phyloP scores from a whole-genome alignment of 345 rosid species.

The Sapria himalayana region DNA sequence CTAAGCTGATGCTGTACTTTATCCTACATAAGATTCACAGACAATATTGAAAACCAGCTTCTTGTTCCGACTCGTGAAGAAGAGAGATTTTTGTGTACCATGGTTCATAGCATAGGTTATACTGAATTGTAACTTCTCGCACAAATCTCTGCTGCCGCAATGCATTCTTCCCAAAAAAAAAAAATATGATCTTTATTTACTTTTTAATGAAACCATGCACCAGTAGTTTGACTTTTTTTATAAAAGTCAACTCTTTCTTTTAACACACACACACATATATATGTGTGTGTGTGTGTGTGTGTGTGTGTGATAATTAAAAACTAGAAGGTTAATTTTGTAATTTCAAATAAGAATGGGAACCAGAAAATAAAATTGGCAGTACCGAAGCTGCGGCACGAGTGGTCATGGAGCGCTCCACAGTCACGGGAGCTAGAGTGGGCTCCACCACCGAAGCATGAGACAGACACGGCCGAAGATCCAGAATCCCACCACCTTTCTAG shows the following conservation, averaged over 20 bases:
- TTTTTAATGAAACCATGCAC: too few relatives aligned
- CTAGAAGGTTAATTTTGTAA: too few relatives aligned
- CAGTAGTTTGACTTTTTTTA: too few relatives aligned
- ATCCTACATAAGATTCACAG: constrained; percentile 47
- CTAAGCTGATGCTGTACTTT: constrained; percentile 85
- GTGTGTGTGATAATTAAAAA: too few relatives aligned
- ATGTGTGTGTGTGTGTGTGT: too few relatives aligned
- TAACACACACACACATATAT: too few relatives aligned
- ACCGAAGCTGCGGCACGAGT: constrained; percentile 99
- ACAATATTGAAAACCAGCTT: too few relatives aligned
- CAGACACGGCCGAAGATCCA: constrained; percentile 90
- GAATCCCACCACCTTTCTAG: constrained; percentile 94
- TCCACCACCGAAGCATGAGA: constrained; percentile 86
- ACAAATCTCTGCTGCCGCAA: constrained; percentile 92
- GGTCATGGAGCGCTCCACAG: constrained; percentile 97
- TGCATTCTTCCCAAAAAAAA: constrained; percentile 79
- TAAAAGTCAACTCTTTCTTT: too few relatives aligned
- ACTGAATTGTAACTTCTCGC: constrained; percentile 94
- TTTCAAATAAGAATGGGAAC: too few relatives aligned
- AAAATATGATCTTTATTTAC: constrained; percentile 3
- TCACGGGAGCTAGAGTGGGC: constrained; percentile 98
- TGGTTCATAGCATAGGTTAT: constrained; percentile 98
- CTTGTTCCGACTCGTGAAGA: constrained; percentile 5
- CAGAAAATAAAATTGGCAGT: constrained; percentile 6
- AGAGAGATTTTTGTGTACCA: constrained; percentile 29